Conservation (phyloP, 2,329 filamentous ascomycete genomes). For the Chrysoporthe deuterocubensis region DNA sequence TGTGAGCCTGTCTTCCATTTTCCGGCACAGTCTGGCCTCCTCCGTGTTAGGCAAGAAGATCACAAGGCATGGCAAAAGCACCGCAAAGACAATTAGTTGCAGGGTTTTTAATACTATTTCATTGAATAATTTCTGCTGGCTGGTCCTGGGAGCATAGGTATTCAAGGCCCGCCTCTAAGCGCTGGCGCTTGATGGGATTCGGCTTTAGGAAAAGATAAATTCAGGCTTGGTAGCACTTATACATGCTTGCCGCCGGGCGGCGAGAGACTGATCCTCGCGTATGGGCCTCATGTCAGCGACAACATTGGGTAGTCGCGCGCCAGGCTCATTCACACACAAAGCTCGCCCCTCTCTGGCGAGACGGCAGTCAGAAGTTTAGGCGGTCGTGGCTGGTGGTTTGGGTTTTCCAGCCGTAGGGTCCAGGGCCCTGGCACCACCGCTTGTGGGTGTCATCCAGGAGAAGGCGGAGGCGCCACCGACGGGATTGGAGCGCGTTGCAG, state of each 20-base stretch:
- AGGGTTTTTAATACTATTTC: slow-evolving; percentile 4
- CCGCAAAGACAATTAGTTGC: not conserved
- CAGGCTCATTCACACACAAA: not conserved
- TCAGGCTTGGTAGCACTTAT: not conserved
- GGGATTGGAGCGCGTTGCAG: slow-evolving; percentile 65
- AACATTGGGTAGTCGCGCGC: not conserved
- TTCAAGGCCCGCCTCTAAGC: slow-evolving; percentile 2
- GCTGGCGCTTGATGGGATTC: not conserved
- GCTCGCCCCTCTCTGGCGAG: not conserved
- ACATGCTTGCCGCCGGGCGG: slow-evolving; percentile 1
- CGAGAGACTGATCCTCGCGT: not conserved
- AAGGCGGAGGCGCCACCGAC: slow-evolving; percentile 93
- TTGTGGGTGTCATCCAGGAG: slow-evolving; percentile 76
- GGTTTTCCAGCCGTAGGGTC: slow-evolving; percentile 41
- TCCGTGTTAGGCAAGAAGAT: not conserved
- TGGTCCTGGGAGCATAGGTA: not conserved
- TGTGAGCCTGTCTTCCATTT: not conserved
- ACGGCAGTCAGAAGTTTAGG: slow-evolving; percentile 6
- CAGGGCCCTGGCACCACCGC: slow-evolving; percentile 19
- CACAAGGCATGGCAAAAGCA: not conserved
- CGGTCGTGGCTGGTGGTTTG: slow-evolving; percentile 41
- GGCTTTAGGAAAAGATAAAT: not conserved
- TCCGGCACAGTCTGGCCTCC: no score
- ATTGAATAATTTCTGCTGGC: not conserved
- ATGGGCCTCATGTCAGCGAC: not conserved